These are phyloP conservation scores for Colletotrichum caudatum DNA, from an alignment of 2,329 filamentous ascomycete species.

Conservation along the genomic window DNA sequence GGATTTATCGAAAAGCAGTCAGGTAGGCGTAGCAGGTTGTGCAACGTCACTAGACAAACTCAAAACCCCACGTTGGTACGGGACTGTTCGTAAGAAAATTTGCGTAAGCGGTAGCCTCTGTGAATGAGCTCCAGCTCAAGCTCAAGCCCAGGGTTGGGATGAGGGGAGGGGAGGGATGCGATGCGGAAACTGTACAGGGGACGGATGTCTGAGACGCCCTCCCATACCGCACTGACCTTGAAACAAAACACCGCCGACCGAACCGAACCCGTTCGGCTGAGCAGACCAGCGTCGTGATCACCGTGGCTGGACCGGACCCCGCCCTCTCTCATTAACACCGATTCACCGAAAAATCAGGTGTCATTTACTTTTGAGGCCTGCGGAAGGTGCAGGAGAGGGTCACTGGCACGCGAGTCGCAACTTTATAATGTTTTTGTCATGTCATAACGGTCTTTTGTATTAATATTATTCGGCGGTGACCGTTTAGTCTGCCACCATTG, in stretches of 20 bases:
- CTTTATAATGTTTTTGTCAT: conserved; percentile 8
- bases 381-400: neutral
- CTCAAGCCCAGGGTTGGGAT: conserved; percentile 2
- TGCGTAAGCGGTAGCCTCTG: conserved; percentile 9
- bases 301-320: conserved; percentile 8
- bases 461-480: conserved; percentile 35
- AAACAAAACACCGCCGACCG: conserved; percentile 27
- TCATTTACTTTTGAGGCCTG: neutral
- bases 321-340: neutral
- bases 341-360: neutral
- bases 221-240: conserved; percentile 36
- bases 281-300: conserved; percentile 16
- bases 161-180: conserved; percentile 16
- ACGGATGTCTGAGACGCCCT: conserved; percentile 33
- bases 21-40: neutral
- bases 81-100: conserved; percentile 26
- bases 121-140: conserved; percentile 18
- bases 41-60: conserved; percentile 31
- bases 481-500: conserved; percentile 16
- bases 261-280: conserved; percentile 19
- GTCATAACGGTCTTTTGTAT: conserved; percentile 40
- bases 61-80: conserved; percentile 31
- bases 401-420: neutral
- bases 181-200: conserved; percentile 1
- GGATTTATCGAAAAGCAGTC: conserved; percentile 7